Conservation (phyloP, 1,284 basidiomycete genomes). For the Pseudozyma sp. region DNA sequence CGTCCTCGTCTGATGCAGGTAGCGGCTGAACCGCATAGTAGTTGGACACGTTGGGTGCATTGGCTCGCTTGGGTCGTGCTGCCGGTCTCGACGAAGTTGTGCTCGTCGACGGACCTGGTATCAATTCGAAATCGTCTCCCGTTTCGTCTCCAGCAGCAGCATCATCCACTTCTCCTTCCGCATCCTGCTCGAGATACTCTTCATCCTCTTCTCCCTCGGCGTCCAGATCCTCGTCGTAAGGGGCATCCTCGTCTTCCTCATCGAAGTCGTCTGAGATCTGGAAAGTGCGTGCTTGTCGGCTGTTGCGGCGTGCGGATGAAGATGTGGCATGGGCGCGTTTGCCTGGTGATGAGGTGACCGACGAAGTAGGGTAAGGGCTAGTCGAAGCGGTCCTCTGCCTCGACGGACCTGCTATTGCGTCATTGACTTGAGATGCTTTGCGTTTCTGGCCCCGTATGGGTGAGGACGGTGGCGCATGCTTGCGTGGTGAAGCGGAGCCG, state of each 20-base stretch:
- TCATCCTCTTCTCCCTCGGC: constrained; percentile 33
- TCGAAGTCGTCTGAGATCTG: constrained; percentile 23
- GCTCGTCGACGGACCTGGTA: background rate
- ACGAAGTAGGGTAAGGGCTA: constrained; percentile 12
- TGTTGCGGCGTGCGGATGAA: constrained; percentile 13
- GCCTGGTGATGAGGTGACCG: constrained; percentile 13
- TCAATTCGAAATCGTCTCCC: background rate
- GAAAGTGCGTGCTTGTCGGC: constrained; percentile 21
- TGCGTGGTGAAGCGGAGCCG: constrained; percentile 14
- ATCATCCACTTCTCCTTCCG: constrained; percentile 9
- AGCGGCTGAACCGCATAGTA: constrained; percentile 21
- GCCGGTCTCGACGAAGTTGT: constrained; percentile 15
- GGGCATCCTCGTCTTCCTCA: constrained; percentile 15
- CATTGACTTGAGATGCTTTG: constrained; percentile 5
- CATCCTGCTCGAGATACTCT: constrained; percentile 21
- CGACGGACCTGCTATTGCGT: background rate
- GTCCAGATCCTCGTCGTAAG: constrained; percentile 36
- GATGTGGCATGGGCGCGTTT: constrained; percentile 10
- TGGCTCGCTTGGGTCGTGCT: constrained; percentile 18
- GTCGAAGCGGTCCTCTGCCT: constrained; percentile 4
- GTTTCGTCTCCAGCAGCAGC: background rate
- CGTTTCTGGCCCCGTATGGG: constrained; percentile 24
- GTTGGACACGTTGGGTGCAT: constrained; percentile 11
- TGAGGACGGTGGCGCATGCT: constrained; percentile 2
- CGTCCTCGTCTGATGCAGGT: constrained; percentile 29